Evolutionary conservation across 305 asterid genomes (phyloP).

Genomic region (Solanum hybrid): DNA sequence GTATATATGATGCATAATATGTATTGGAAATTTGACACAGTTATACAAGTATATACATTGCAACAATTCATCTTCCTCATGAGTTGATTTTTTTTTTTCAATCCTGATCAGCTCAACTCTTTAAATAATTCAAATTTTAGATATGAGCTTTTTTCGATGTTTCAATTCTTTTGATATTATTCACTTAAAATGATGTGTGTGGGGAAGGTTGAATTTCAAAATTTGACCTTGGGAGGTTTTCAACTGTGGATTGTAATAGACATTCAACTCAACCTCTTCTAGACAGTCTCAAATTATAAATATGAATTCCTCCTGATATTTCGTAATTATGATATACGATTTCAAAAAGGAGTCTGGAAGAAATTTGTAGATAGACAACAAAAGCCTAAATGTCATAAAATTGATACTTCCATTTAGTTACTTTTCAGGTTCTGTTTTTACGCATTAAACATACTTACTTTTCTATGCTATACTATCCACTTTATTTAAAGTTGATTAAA

Average conservation of each 20-base stretch:
- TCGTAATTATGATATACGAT: background rate
- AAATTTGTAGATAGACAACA: background rate
- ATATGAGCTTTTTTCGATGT: background rate
- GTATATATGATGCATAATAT: background rate
- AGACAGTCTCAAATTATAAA: background rate
- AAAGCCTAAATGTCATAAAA: background rate
- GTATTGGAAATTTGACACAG: background rate
- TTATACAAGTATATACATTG: background rate
- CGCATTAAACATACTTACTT: background rate
- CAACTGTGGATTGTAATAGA: background rate
- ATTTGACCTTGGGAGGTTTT: background rate
- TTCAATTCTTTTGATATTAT: background rate
- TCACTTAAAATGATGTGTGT: background rate
- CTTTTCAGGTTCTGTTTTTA: background rate
- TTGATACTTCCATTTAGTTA: background rate
- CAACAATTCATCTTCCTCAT: background rate
- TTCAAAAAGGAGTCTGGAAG: background rate
- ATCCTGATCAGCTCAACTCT: background rate
- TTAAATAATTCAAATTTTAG: background rate
- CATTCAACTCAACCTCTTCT: background rate
- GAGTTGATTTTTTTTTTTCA: background rate
- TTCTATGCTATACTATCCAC: too few species aligned
- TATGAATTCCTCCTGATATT: too few species aligned
- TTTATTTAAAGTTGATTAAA: background rate
- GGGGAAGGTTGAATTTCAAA: background rate